Evolutionary conservation across 805 yeast genomes (phyloP).

Genomic region (Lipomyces oligophaga): DNA sequence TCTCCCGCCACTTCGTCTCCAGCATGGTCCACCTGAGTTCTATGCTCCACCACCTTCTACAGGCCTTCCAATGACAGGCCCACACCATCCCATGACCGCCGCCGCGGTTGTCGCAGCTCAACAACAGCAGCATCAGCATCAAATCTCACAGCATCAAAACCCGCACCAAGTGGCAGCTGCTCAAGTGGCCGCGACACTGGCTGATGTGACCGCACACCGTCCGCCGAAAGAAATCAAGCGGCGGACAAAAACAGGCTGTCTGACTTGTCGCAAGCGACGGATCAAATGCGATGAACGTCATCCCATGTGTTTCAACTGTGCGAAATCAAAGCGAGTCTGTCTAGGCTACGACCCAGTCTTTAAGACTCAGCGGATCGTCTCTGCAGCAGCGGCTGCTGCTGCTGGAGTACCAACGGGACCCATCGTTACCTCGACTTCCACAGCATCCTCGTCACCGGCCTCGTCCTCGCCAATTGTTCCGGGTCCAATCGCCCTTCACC

Average conservation of each 20-base stretch:
- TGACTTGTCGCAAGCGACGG: conserved; percentile 61
- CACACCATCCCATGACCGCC: too few relatives aligned
- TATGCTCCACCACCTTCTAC: neutral
- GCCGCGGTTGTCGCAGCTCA: too few relatives aligned
- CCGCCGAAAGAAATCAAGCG: conserved; percentile 25
- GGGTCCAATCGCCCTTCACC: too few relatives aligned
- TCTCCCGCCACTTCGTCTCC: neutral
- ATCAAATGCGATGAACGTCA: conserved; percentile 64
- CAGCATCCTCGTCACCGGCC: neutral
- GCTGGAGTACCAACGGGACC: neutral
- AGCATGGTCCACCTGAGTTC: neutral
- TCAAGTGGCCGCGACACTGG: conserved; percentile 23
- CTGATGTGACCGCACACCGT: conserved; percentile 20
- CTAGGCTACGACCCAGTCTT: conserved; percentile 29
- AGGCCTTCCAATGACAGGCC: neutral
- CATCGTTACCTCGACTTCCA: neutral
- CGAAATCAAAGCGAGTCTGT: conserved; percentile 30
- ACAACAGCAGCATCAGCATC: conserved; percentile 5
- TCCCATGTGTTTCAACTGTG: conserved; percentile 53
- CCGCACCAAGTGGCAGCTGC: conserved; percentile 20
- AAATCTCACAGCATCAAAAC: neutral
- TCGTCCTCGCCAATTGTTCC: too few relatives aligned
- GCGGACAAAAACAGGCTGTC: conserved; percentile 45
- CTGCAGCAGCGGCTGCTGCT: neutral
- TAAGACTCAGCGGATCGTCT: conserved; percentile 8